A percentile compares a stretch with the other conserved stretches of the same genome.
These are phyloP conservation scores for Gaeumannomyces sp. DNA, from an alignment of 2,329 filamentous ascomycete species.

Conservation along the genomic window DNA sequence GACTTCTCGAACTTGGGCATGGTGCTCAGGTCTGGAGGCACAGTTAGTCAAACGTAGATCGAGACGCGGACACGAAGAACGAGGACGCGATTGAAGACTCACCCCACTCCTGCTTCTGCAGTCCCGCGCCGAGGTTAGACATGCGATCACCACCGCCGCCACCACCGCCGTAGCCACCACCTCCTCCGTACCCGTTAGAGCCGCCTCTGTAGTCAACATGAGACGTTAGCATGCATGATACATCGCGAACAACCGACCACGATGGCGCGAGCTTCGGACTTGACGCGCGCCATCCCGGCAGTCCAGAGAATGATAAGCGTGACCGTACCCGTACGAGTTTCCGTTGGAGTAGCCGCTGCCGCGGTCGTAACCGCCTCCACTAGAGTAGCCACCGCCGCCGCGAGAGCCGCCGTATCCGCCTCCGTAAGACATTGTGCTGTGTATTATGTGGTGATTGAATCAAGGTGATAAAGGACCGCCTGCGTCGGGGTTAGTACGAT, in stretches of 20 bases:
- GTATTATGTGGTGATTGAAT: neutral
- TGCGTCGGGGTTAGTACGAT: neutral
- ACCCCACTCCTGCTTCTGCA: slow-evolving; percentile 90
- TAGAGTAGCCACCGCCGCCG: slow-evolving; percentile 43
- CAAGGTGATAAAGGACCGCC: neutral
- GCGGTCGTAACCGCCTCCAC: slow-evolving; percentile 43
- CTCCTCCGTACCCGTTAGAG: slow-evolving; percentile 29
- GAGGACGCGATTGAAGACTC: slow-evolving; percentile 32
- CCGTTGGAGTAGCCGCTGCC: slow-evolving; percentile 25
- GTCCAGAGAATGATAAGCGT: neutral
- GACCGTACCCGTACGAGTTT: slow-evolving; percentile 19
- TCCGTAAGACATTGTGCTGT: slow-evolving; percentile 39
- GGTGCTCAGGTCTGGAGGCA: slow-evolving; percentile 57
- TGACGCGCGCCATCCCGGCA: neutral
- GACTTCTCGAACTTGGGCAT: slow-evolving; percentile 98
- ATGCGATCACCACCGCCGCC: slow-evolving; percentile 85
- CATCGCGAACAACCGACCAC: neutral
- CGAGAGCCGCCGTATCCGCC: slow-evolving; percentile 33
- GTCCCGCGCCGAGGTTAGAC: slow-evolving; percentile 78
- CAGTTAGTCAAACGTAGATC: neutral
- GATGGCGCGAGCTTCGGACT: neutral
- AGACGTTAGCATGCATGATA: slow-evolving; percentile 3
- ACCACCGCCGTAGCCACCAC: slow-evolving; percentile 41
- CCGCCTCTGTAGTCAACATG: slow-evolving; percentile 9
- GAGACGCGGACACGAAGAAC: slow-evolving; percentile 20